Conservation (phyloP, 306 rosid genomes). For the Luffa acutangula region DNA sequence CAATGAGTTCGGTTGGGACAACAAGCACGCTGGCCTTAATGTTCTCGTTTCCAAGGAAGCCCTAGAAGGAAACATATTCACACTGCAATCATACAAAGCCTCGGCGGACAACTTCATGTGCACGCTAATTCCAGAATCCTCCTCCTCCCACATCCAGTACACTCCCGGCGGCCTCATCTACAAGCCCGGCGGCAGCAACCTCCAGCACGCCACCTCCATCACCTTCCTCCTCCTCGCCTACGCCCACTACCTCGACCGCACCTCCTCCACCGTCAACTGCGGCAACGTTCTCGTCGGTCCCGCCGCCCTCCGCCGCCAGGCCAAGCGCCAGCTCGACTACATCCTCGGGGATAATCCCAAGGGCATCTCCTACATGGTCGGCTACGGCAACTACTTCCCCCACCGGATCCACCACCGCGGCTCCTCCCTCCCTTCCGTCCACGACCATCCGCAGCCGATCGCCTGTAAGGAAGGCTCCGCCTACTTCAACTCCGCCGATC, state of each 20-base stretch:
- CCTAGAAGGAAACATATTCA: conserved; percentile 37
- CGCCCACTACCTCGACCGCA: conserved; percentile 53
- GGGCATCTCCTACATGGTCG: conserved; percentile 87
- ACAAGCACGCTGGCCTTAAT: conserved; percentile 91
- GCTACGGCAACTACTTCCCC: conserved; percentile 54
- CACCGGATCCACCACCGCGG: conserved; percentile 81
- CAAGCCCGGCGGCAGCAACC: conserved; percentile 89
- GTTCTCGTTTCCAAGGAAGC: conserved; percentile 95
- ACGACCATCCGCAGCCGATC: conserved; percentile 58
- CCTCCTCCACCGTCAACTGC: conserved; percentile 52
- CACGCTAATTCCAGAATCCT: conserved; percentile 61
- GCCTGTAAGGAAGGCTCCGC: conserved; percentile 69
- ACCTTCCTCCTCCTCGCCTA: conserved; percentile 69
- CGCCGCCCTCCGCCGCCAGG: conserved; percentile 43
- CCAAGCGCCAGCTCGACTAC: conserved; percentile 85
- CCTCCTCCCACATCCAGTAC: conserved; percentile 68
- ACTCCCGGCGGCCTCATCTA: conserved; percentile 81
- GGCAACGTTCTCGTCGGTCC: conserved; percentile 54
- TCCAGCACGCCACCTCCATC: conserved; percentile 76
- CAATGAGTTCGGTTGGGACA: conserved; percentile 95
- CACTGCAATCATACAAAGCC: conserved; percentile 57
- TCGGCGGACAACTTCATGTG: conserved; percentile 87
- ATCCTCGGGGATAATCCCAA: conserved; percentile 67
- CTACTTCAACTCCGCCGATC: conserved; percentile 56
- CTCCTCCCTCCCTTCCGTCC: conserved; percentile 72